phyloP scores from a whole-genome alignment of 2,329 filamentous ascomycete species.

The Seiridium cupressi region DNA sequence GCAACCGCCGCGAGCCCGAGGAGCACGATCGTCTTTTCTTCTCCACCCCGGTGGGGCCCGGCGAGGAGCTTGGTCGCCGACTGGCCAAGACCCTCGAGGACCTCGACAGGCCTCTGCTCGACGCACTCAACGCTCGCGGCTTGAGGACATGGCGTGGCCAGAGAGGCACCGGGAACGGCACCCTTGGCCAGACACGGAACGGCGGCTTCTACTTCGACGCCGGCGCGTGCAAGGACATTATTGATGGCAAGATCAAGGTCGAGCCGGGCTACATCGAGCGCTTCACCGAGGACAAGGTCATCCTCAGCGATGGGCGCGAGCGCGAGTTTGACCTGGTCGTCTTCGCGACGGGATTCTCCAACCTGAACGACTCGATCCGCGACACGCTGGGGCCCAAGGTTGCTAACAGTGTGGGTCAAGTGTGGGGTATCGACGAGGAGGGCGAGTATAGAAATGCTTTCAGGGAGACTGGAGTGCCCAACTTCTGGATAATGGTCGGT shows the following conservation, averaged over 20 bases:
- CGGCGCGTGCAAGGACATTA: conserved; percentile 50
- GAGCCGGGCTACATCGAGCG: conserved; percentile 34
- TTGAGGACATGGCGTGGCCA: conserved; percentile 58
- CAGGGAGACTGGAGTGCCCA: conserved; percentile 29
- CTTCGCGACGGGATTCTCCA: conserved; percentile 57
- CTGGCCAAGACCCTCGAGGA: conserved; percentile 34
- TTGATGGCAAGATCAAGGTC: conserved; percentile 55
- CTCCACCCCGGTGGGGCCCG: conserved; percentile 55
- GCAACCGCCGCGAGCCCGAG: conserved; percentile 43
- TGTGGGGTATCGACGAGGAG: conserved; percentile 60
- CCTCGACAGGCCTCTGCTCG: conserved; percentile 36
- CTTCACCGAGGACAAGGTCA: conserved; percentile 27
- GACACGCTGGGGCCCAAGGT: conserved; percentile 61
- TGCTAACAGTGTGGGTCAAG: conserved; percentile 54
- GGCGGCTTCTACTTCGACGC: conserved; percentile 62
- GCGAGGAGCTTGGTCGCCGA: conserved; percentile 57
- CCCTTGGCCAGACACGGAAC: conserved; percentile 60
- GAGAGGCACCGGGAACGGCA: conserved; percentile 50
- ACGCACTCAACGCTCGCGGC: conserved; percentile 51
- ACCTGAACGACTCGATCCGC: conserved; percentile 63
- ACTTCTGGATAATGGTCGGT: conserved; percentile 36
- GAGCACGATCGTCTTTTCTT: conserved; percentile 64
- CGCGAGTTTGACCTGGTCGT: conserved; percentile 56
- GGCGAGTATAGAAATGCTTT: conserved; percentile 44
- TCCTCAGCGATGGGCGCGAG: conserved; percentile 46